phyloP scores from a whole-genome alignment of 352 stramenopile species.

The Phytophthora multivora region DNA sequence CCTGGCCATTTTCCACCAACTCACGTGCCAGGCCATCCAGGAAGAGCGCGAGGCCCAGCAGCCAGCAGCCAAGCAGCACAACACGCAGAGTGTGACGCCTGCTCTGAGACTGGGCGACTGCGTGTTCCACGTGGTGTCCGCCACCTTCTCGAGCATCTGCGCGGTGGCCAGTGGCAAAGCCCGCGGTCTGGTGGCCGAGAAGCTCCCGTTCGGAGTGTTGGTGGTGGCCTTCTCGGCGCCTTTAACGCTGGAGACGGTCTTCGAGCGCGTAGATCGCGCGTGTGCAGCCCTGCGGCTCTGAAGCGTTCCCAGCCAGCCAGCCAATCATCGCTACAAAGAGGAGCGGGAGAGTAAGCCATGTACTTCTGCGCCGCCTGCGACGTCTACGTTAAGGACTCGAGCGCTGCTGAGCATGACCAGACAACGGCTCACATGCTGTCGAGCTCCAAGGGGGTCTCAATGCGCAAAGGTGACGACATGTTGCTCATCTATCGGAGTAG shows the following conservation, averaged over 20 bases:
- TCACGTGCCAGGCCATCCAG: slow-evolving; percentile 46
- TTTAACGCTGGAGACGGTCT: slow-evolving; percentile 38
- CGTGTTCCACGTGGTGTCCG: slow-evolving; percentile 49
- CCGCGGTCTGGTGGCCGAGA: slow-evolving; percentile 48
- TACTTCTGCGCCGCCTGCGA: slow-evolving; percentile 72
- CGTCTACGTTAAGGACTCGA: slow-evolving; percentile 63
- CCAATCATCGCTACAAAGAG: slow-evolving; percentile 21
- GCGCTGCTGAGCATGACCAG: slow-evolving; percentile 55
- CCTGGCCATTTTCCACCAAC: slow-evolving; percentile 47
- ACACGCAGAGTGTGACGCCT: slow-evolving; percentile 15
- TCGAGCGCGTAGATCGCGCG: slow-evolving; percentile 36
- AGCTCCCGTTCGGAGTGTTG: slow-evolving; percentile 57
- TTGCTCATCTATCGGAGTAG: not conserved
- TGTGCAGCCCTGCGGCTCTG: slow-evolving; percentile 36
- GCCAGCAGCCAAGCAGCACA: not conserved
- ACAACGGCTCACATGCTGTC: slow-evolving; percentile 57
- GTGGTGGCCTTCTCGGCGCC: slow-evolving; percentile 48
- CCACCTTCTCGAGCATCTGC: slow-evolving; percentile 51
- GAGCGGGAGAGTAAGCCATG: slow-evolving; percentile 26
- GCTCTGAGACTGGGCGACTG: slow-evolving; percentile 36
- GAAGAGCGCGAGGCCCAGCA: slow-evolving; percentile 14
- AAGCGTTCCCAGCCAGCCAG: slow-evolving; percentile 31
- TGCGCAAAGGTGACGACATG: slow-evolving; percentile 46
- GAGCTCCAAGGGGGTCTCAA: slow-evolving; percentile 43
- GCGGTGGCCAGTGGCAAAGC: slow-evolving; percentile 40